phyloP scores from a whole-genome alignment of 192 early-diverging fungal species.

The Entomortierella lignicola region DNA sequence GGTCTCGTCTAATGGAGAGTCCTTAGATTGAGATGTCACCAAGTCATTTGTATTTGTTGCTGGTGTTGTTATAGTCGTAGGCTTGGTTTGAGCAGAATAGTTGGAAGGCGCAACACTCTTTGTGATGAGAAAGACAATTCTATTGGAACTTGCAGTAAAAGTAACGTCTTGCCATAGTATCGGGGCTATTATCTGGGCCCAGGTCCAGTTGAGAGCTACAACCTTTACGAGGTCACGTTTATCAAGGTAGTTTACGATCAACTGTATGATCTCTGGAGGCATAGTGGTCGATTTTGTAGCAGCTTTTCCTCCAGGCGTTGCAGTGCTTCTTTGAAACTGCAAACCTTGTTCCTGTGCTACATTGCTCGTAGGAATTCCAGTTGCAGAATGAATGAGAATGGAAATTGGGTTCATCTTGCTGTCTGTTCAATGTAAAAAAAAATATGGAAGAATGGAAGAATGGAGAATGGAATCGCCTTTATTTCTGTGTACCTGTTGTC shows the following conservation, averaged over 20 bases:
- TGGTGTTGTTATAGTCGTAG: not conserved
- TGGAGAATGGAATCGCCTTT: no score
- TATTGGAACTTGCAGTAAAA: slow-evolving; percentile 18
- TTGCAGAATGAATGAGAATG: slow-evolving; percentile 10
- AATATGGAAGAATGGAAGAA: no score
- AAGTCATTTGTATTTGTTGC: not conserved
- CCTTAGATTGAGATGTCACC: no score
- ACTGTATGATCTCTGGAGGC: slow-evolving; percentile 48
- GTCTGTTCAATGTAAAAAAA: no score
- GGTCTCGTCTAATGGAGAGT: not conserved
- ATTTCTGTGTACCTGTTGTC: no score
- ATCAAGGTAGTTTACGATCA: slow-evolving; percentile 48
- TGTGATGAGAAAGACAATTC: slow-evolving; percentile 49
- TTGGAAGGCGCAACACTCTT: slow-evolving; percentile 19
- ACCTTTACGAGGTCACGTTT: slow-evolving; percentile 33
- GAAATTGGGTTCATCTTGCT: slow-evolving; percentile 4
- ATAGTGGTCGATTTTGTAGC: slow-evolving; percentile 4
- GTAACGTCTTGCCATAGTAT: slow-evolving; percentile 35
- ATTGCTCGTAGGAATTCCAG: slow-evolving; percentile 2
- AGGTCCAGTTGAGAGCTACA: slow-evolving; percentile 44
- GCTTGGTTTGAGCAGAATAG: not conserved
- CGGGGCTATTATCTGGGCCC: slow-evolving; percentile 29
- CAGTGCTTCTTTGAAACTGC: slow-evolving; percentile 5
- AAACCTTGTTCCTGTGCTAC: not conserved
- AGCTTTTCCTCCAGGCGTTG: not conserved